These are phyloP conservation scores for Begonia fuchsioides DNA, from an alignment of 306 rosid genomes.

Conservation along the genomic window DNA sequence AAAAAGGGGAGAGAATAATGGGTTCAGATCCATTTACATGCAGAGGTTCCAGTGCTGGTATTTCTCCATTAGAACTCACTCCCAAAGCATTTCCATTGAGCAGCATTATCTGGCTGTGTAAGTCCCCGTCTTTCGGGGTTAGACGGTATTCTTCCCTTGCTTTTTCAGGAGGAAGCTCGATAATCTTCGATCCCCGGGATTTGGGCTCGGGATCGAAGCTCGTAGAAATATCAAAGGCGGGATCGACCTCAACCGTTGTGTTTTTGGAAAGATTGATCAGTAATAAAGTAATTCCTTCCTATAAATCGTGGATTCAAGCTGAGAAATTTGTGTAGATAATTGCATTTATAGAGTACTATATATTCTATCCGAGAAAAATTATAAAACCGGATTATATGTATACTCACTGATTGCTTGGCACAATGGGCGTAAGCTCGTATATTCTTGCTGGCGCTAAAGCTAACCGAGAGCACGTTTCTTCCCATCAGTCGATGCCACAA, in stretches of 20 bases:
- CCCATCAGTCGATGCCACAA: conserved; percentile 93
- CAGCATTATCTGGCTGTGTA: conserved; percentile 65
- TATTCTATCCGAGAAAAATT: no score
- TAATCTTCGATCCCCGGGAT: conserved; percentile 3
- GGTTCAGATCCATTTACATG: conserved; percentile 41
- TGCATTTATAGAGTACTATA: conserved; percentile 7
- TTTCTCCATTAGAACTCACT: conserved; percentile 50
- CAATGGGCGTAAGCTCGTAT: conserved; percentile 81
- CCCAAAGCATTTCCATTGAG: conserved; percentile 57
- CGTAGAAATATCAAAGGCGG: conserved; percentile 16
- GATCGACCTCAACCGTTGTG: conserved; percentile 24
- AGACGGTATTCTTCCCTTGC: conserved; percentile 73
- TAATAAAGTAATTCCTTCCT: conserved; percentile 71
- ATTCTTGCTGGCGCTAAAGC: conserved; percentile 44
- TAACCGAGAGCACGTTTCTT: conserved; percentile 39
- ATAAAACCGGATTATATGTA: no score
- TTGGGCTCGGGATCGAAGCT: conserved; percentile 17
- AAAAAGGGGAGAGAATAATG: conserved; percentile 46
- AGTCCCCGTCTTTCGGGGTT: conserved; percentile 39
- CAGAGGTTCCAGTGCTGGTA: conserved; percentile 58
- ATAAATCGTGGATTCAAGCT: conserved; percentile 7
- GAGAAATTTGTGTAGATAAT: background rate
- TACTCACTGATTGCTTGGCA: conserved; percentile 71
- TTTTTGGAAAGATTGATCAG: conserved; percentile 50
- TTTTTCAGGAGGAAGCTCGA: conserved; percentile 11